Evolutionary conservation across 2,329 filamentous ascomycete species (phyloP), one percentile per base, ranked within the genome.

Genomic region (Ophiostoma tasmaniense): DNA sequence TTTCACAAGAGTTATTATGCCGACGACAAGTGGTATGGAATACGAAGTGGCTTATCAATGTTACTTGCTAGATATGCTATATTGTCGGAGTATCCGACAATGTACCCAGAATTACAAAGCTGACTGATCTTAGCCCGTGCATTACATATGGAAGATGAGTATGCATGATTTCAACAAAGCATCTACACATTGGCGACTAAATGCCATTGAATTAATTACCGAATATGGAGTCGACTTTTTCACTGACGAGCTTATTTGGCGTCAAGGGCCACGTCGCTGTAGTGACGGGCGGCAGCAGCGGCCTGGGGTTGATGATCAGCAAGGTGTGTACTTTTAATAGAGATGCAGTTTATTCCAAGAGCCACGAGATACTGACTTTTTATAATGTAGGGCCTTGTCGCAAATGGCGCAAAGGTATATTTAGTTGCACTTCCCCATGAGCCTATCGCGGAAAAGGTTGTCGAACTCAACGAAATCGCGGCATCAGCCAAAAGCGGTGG

Each of bases 341-440:
- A 1, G 55, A 14, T 17, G 13, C 7, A 11, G 6, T 30, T 4
- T 13, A 7, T 5, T 11, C 14, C 22, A 17, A 8, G 5, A 25
- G n/a, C n/a, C n/a, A 6, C 7, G 4, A 30, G 13, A 61, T 30
- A 30, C 55, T 61, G 17, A 61, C 25, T 17, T 39, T 1, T 25
- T 14, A n/a, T 11, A 1, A 76, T 81, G 10, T 81, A 77, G 65
- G 74, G 76, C 30, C 74, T 77, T 13, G 85, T 90, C 0, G 79
- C 81, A 70, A 91, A 90, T 76, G 88, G 89, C 71, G 85, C 85
- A 70, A 89, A 85, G 71, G 89, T 91, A 6, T 91, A 90, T 80
- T 88, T 92, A 71, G 87, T 86, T 30, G 88, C 89, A 39, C 86
- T 85, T 20, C 87, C 85, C 61, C 79, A 81, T 33, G 87, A 87